Conservation (phyloP, 805 yeast genomes). For the Saturnispora diversa region DNA sequence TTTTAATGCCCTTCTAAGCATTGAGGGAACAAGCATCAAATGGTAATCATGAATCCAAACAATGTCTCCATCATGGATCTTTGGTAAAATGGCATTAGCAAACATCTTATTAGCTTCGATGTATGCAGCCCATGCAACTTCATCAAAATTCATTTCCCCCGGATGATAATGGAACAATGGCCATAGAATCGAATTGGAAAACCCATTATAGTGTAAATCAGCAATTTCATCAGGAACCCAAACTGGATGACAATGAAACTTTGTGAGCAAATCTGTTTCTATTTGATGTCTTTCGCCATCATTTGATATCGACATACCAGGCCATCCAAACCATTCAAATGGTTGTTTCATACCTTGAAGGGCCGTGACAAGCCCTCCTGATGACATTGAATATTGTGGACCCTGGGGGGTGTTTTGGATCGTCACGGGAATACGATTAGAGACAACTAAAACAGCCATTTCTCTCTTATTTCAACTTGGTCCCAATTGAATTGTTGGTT, state of each 20-base stretch:
- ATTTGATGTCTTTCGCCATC: slow-evolving; percentile 58
- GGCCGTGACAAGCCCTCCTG: slow-evolving; percentile 96
- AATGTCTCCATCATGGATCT: slow-evolving; percentile 72
- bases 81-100: slow-evolving; percentile 62
- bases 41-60: slow-evolving; percentile 99
- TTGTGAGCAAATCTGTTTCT: slow-evolving; percentile 56
- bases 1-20: slow-evolving; percentile 61
- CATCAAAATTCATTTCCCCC: slow-evolving; percentile 97
- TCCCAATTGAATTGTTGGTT: no score
- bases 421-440: slow-evolving; percentile 93
- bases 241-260: slow-evolving; percentile 86
- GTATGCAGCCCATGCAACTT: slow-evolving; percentile 96
- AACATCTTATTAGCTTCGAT: slow-evolving; percentile 83
- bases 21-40: slow-evolving; percentile 86
- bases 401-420: slow-evolving; percentile 54
- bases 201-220: slow-evolving; percentile 94
- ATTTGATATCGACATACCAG: slow-evolving; percentile 80
- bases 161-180: slow-evolving; percentile 98
- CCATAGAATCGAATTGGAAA: slow-evolving; percentile 92
- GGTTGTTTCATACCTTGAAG: slow-evolving; percentile 83
- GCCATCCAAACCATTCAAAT: slow-evolving; percentile 99
- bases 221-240: slow-evolving; percentile 84
- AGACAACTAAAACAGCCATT: slow-evolving; percentile 65
- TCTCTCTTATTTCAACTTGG: neutral
- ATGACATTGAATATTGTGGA: slow-evolving; percentile 76